Evolutionary conservation across 768 basidiomycete species (phyloP), one percentile per base, ranked within the genome.

Genomic region (Cantharellus anzutake): DNA sequence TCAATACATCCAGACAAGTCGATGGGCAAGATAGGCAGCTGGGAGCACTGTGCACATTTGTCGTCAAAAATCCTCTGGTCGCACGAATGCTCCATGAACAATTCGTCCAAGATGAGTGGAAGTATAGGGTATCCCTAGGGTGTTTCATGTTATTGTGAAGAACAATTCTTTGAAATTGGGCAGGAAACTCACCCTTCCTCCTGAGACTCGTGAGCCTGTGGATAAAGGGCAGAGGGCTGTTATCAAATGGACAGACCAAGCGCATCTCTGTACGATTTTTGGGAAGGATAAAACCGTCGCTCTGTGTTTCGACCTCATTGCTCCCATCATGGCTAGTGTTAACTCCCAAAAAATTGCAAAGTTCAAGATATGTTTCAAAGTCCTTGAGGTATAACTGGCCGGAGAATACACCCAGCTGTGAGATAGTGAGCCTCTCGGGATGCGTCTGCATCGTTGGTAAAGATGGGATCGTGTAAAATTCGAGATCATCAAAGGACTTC

Each of bases 351-450:
- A 55, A 55, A 7, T 37, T 16, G 16, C 55, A 59, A 5, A 59
- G 11, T 5, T 56, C 14, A 57, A 7, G 37, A 37, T 59, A 59
- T 7, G 58, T 11, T 5, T 14, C 38, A n/a, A 5, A 34, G 14
- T 58, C 48, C 11, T 14, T 5, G 11, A 59, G 40, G 51, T 59
- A 59, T 5, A 59, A 39, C 35, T 59, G 58, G 7, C 58, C 58
- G 14, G 58, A 51, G 5, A 11, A 59, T 14, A 59, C 7, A 37
- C 57, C 57, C 14, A 59, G 53, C 52, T 57, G 4, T 20, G 48
- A 5, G 29, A 57, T 59, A 14, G n/a, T 34, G 16, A 35, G 16
- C 7, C 7, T 5, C 37, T 51, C 14, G 29, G 5, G 52, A 5
- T 11, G 7, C 11, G 57, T 16, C 7, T 5, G 38, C 7, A 16